Percentiles rank a stretch among this genome's conserved stretches.
phyloP scores from a whole-genome alignment of 2,329 filamentous ascomycete genomes.

The Neopestalotiopsis clavispora region DNA sequence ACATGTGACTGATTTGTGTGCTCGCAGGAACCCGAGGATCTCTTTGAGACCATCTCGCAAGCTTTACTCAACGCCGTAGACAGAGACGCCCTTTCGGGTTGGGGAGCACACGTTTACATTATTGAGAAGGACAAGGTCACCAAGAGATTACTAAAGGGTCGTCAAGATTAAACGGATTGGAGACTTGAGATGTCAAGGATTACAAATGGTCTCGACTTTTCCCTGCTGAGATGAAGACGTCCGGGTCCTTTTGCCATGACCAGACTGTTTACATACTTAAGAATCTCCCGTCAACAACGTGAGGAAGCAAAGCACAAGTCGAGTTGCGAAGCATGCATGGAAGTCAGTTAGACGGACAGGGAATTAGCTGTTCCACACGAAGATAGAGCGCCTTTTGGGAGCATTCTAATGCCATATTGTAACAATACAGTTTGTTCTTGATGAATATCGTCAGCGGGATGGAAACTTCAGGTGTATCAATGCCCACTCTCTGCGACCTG shows the following conservation, averaged over 20 bases:
- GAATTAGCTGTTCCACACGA: conserved; percentile 1
- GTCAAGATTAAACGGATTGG: conserved; percentile 74
- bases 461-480: not conserved
- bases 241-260: not conserved
- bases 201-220: not conserved
- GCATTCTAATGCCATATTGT: conserved; percentile 26
- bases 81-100: conserved; percentile 93
- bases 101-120: conserved; percentile 99
- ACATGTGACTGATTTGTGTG: not conserved
- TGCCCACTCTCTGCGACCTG: no score
- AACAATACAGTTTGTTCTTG: conserved; percentile 23
- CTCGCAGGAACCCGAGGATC: conserved; percentile 79
- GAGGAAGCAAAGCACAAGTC: conserved; percentile 14
- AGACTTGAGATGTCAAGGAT: not conserved
- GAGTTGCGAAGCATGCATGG: not conserved
- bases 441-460: not conserved
- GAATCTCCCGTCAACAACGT: conserved; percentile 4
- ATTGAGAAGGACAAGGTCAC: conserved; percentile 99
- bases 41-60: conserved; percentile 98
- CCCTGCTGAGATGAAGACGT: not conserved
- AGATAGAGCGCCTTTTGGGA: conserved; percentile 19
- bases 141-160: conserved; percentile 96
- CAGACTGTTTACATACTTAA: not conserved
- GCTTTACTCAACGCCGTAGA: conserved; percentile 94
- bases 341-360: conserved; percentile 11